These are phyloP conservation scores for Peniophora sp. DNA, from an alignment of 1,284 basidiomycete genomes.

Conservation along the genomic window DNA sequence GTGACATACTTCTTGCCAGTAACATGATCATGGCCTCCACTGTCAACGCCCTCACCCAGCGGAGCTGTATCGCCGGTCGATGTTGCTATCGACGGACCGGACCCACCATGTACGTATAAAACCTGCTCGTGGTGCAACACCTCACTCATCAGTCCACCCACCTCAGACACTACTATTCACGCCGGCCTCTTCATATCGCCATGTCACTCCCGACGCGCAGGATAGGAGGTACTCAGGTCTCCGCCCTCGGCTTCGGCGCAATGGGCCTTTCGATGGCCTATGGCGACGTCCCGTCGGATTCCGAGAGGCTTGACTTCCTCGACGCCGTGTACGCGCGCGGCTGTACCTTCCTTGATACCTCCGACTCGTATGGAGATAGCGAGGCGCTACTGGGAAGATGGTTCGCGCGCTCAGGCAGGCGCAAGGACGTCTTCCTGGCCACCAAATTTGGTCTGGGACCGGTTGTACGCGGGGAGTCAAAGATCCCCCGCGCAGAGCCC, in stretches of 20 bases:
- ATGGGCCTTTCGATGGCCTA: conserved; percentile 27
- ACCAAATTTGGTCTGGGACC: conserved; percentile 17
- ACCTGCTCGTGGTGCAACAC: too few relatives aligned
- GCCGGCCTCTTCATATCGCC: too few relatives aligned
- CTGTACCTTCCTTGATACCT: conserved; percentile 11
- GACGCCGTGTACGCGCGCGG: conserved; percentile 3
- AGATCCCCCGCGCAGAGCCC: background rate
- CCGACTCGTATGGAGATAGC: conserved; percentile 12
- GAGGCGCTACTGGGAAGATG: conserved; percentile 2
- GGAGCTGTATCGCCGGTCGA: too few relatives aligned
- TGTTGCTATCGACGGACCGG: too few relatives aligned
- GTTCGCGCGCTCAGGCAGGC: conserved; percentile 12
- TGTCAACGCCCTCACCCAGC: too few relatives aligned
- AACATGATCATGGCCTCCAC: too few relatives aligned
- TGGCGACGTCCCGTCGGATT: conserved; percentile 21
- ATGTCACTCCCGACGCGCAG: conserved; percentile 14
- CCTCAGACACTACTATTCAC: too few relatives aligned
- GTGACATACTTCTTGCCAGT: too few relatives aligned
- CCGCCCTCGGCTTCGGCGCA: conserved; percentile 26
- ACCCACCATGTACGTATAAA: too few relatives aligned
- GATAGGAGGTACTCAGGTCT: conserved; percentile 16
- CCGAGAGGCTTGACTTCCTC: conserved; percentile 17
- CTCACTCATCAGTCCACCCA: too few relatives aligned
- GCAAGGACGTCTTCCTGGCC: conserved; percentile 18
- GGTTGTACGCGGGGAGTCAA: background rate